Percentiles rank a stretch among this genome's conserved stretches.
Conservation (phyloP, 257 asterid species). For the Penstemon davidsonii region DNA sequence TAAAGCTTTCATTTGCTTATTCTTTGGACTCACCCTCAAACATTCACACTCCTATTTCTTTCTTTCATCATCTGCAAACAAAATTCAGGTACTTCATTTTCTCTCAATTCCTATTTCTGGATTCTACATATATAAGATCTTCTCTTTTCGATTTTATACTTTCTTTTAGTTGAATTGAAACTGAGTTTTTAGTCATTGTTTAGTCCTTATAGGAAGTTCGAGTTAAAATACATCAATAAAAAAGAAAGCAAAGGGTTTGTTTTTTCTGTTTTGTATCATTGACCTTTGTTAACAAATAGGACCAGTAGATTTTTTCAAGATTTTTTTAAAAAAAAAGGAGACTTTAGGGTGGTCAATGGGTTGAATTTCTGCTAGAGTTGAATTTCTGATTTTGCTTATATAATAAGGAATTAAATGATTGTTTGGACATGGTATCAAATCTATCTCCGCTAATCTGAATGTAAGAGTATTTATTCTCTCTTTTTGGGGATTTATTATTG, state of each 20-base stretch:
- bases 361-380: conserved; percentile 27
- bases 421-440: background rate
- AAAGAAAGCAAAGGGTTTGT: background rate
- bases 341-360: conserved; percentile 34
- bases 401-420: background rate
- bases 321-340: conserved; percentile 16
- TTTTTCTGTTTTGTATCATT: conserved; percentile 17
- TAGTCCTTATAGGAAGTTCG: no score
- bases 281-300: conserved; percentile 13
- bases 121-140: background rate
- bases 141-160: background rate
- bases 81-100: conserved; percentile 33
- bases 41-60: background rate
- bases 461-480: background rate
- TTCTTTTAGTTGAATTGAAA: conserved; percentile 11
- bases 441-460: background rate
- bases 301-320: background rate
- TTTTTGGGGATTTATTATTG: background rate
- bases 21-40: conserved; percentile 27
- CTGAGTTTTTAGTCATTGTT: background rate
- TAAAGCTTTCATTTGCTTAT: background rate
- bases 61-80: conserved; percentile 2
- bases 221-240: no score
- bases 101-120: background rate
- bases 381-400: background rate